phyloP scores from a whole-genome alignment of 2,329 filamentous ascomycete genomes.

The Cercospora brassicicola region DNA sequence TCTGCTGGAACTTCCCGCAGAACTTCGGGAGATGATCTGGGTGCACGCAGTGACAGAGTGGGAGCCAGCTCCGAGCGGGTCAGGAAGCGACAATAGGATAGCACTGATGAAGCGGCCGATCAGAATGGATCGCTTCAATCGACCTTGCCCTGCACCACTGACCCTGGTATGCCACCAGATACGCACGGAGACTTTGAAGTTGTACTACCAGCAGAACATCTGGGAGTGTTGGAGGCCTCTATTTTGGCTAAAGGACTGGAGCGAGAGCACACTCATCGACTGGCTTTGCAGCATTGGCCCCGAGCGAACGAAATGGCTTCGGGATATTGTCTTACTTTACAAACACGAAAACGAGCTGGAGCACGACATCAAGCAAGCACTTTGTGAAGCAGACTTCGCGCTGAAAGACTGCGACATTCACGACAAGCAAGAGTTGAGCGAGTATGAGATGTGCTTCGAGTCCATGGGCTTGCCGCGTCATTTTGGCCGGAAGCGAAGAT shows the following conservation, averaged over 20 bases:
- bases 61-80: constrained; percentile 8
- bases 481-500: constrained; percentile 29
- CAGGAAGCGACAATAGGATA: background rate
- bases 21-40: constrained; percentile 28
- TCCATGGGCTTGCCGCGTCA: constrained; percentile 29
- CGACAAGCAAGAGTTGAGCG: constrained; percentile 25
- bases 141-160: constrained; percentile 24
- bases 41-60: constrained; percentile 27
- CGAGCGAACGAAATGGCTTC: constrained; percentile 28
- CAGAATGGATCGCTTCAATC: constrained; percentile 26
- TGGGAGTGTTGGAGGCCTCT: constrained; percentile 34
- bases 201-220: constrained; percentile 30
- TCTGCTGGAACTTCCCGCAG: constrained; percentile 28
- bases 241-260: constrained; percentile 30
- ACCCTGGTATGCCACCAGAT: constrained; percentile 26
- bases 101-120: constrained; percentile 20
- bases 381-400: constrained; percentile 24
- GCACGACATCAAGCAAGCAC: constrained; percentile 25
- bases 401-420: constrained; percentile 20
- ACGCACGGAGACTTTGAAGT: constrained; percentile 26
- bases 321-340: constrained; percentile 29
- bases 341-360: constrained; percentile 27
- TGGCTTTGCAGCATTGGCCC: constrained; percentile 28
- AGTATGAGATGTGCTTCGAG: constrained; percentile 30
- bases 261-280: constrained; percentile 28